Base-by-base conservation (phyloP, 2,329 filamentous ascomycete species). In the Decorospora gaudefroyi region DNA sequence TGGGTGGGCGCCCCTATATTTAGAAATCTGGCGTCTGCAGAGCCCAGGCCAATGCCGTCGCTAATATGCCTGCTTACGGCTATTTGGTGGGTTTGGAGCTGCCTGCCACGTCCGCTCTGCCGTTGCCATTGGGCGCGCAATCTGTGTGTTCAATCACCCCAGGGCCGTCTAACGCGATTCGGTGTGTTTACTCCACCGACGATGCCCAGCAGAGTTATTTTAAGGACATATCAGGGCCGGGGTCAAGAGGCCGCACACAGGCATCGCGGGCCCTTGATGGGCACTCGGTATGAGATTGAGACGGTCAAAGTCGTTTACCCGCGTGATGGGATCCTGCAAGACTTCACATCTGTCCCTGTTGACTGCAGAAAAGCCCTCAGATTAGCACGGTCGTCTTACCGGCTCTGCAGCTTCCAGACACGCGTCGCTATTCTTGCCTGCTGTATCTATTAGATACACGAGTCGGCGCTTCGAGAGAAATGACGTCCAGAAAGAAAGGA, bases 121-220 rank as follows among this genome's bases (percentile, higher is more conserved):
- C 32, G 23, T 21, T 38, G 32, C 27, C 45, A 51, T 55, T 55
- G 52, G 54, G 23, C 31, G 29, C 36, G 42, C 39, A 43, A 42
- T 42, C 19, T 31, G 30, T 17, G 19, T 29, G 37, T 38, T n/a
- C 46, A 29, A 42, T 40, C 21, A 40, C 36, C 30, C 34, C n/a
- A 18, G 28, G 10, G 9, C 22, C 11, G 21, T 3, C 42, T 49
- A 54, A 35, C 50, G 12, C 13, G 2, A 31, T 21, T 13, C 6
- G 30, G 37, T 15, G 19, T 18, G 34, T 47, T 47, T 51, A 47
- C 49, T 45, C 32, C 22, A 21, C 36, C 22, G 26, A 31, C 27
- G 9, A 42, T 30, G 48, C 46, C 54, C 42, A 56, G 46, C 45
- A 42, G 42, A 49, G 58, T 54, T 65, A 65, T 63, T 65, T 65